Base-by-base conservation (phyloP, 2,329 filamentous ascomycete genomes). In the Pseudovirgaria hyperparasitica region DNA sequence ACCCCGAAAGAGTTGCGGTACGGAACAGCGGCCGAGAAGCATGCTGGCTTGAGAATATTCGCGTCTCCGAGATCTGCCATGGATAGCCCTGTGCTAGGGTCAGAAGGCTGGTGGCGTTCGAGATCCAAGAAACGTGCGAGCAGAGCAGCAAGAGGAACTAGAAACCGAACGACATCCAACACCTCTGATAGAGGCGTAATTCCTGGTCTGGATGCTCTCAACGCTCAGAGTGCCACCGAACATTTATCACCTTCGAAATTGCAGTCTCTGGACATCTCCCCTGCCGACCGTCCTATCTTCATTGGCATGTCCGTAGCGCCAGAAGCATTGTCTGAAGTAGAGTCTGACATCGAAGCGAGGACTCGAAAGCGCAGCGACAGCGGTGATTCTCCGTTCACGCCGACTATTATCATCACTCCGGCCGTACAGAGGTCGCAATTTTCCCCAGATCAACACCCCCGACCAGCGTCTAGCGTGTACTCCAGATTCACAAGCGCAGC, bases 271-370 rank as follows among this genome's bases (percentile, higher is more conserved):
- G 70, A 72, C 34, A 59, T 81, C 4, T 81, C 77, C 9, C 77
- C 78, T 0, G 69, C 67, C 31, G 72, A 78, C 40, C 63, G 72
- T n/a, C 74, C 74, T 2, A 84, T 84, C 32, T 65, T 78, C 22
- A 84, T 82, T 37, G 77, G 77, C 9, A 72, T 84, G 26, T 66
- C 70, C 9, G 57, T 82, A 23, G 69, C 76, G 3, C 66, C 70
- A 9, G 64, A 67, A n/a, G n/a, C 23, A 39, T 55, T 48, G 21
- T 67, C 52, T 41, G 60, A 16, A 50, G 54, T 19, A 50, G 53
- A 28, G 46, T 45, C 27, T 40, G 44, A 7, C 46, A 52, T 25
- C 41, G 47, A n/a, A n/a, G n/a, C n/a, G 23, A 33, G 35, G 19
- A 31, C 33, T 9, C 43, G 48, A n/a, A 32, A 42, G 6, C 57